Evolutionary conservation across 2,329 filamentous ascomycete genomes (phyloP).

Genomic region (Fusarium musae): DNA sequence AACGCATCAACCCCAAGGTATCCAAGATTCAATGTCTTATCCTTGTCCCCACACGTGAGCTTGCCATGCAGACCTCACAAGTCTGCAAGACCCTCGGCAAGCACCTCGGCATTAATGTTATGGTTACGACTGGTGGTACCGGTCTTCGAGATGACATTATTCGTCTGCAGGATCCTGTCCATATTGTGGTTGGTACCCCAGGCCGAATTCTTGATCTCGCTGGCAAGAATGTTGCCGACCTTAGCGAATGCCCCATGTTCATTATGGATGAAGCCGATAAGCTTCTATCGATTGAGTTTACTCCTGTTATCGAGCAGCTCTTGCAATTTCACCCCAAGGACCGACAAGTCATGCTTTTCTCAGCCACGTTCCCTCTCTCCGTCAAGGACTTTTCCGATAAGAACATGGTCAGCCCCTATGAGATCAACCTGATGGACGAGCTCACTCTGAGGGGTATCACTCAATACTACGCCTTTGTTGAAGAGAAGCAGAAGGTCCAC

Average conservation of each 20-base stretch:
- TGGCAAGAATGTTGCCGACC: conserved; percentile 94
- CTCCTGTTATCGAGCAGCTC: conserved; percentile 95
- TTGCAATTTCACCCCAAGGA: conserved; percentile 96
- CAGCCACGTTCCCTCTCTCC: conserved; percentile 94
- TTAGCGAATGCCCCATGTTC: conserved; percentile 96
- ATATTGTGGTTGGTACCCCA: conserved; percentile 97
- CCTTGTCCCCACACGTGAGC: conserved; percentile 93
- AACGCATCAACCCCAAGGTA: conserved; percentile 96
- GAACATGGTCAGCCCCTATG: conserved; percentile 95
- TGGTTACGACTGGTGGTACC: conserved; percentile 98
- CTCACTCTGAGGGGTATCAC: conserved; percentile 97
- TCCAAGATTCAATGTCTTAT: conserved; percentile 97
- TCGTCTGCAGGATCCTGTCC: conserved; percentile 90
- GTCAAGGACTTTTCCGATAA: conserved; percentile 99
- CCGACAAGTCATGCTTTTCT: conserved; percentile 99
- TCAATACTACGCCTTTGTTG: conserved; percentile 98
- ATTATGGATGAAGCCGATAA: conserved; percentile 99
- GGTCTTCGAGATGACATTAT: conserved; percentile 96
- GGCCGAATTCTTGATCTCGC: conserved; percentile 96
- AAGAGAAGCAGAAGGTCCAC: conserved; percentile 99
- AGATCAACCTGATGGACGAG: conserved; percentile 99
- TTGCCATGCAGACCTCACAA: conserved; percentile 98
- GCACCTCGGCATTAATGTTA: conserved; percentile 96
- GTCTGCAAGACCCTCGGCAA: conserved; percentile 99
- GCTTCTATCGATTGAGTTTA: conserved; percentile 95